Evolutionary conservation across 192 early-diverging fungal genomes (phyloP).

Genomic region (Coemansia sp.): DNA sequence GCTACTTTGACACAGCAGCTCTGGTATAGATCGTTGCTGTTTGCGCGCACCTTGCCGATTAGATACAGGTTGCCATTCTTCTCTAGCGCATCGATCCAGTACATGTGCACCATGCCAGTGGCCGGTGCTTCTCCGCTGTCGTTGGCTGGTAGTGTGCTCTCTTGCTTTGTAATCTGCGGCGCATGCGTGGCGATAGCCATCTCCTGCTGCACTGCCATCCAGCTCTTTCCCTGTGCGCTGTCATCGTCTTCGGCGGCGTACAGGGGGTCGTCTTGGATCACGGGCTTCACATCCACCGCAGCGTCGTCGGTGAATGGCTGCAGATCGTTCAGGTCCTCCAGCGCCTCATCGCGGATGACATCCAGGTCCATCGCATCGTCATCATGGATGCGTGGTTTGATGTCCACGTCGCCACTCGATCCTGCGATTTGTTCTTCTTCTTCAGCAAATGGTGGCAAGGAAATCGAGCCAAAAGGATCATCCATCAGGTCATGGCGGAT

Average conservation of each 20-base stretch:
- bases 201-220: conserved; percentile 44
- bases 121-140: background rate
- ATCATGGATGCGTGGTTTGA: background rate
- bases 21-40: conserved; percentile 24
- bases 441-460: background rate
- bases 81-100: conserved; percentile 93
- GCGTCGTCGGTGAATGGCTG: background rate
- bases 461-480: conserved; percentile 16
- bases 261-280: conserved; percentile 2
- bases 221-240: conserved; percentile 38
- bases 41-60: conserved; percentile 78
- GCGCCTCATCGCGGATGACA: conserved; percentile 19
- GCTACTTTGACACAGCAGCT: conserved; percentile 84
- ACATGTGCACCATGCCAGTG: conserved; percentile 58
- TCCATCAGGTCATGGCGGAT: conserved; percentile 14
- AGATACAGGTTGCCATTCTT: conserved; percentile 79
- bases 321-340: conserved; percentile 28
- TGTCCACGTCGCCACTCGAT: background rate
- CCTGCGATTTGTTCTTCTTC: background rate
- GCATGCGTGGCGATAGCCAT: conserved; percentile 18
- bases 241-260: conserved; percentile 13
- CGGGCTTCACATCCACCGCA: conserved; percentile 5
- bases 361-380: conserved; percentile 8
- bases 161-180: background rate
- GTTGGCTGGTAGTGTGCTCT: background rate